Evolutionary conservation across 306 rosid species (phyloP), one percentile per base, ranked within the genome.

Genomic region (Cyclanthera cordifolia): DNA sequence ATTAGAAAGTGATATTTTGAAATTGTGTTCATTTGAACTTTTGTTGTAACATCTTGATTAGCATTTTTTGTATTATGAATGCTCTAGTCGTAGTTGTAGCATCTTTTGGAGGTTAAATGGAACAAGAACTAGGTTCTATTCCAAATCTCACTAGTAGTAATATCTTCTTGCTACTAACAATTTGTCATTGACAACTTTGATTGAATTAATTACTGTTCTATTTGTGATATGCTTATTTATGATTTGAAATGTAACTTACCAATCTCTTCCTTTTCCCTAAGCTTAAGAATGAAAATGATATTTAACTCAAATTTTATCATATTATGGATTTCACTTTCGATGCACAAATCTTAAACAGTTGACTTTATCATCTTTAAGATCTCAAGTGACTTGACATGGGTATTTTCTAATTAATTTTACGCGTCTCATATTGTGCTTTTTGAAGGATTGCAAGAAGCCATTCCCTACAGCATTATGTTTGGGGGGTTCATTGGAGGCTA

Each of bases 391-490:
- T 59, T 34, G 34, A 32, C 6, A 15, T n/a, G 21, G 67, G 13
- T 13, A 59, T 19, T 51, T 19, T 50, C 47, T 68, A 61, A 47
- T 27, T 50, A 57, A 66, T 49, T 65, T 54, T 67, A 14, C n/a
- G 20, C 34, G 3, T 49, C 3, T 64, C 52, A 43, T 30, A 46
- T 59, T 47, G 49, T 53, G 27, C 58, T 17, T 64, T 61, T 75
- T 53, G 39, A 51, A 91, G 93, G 98, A 92, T 72, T 89, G 96
- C 69, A 92, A 82, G 76, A 92, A 83, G 82, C 73, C 85, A 71
- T 92, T 92, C 76, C 95, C 96, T 1, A 74, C 87, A 11, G 95
- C 98, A 21, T 85, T 92, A 71, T 92, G 96, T 77, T 77, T 87
- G 69, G 98, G 98, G 25, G 98, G 96, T 69, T 83, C 95, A 2